Base-by-base conservation (phyloP, 805 yeast genomes). In the Torulaspora microellipsoides region DNA sequence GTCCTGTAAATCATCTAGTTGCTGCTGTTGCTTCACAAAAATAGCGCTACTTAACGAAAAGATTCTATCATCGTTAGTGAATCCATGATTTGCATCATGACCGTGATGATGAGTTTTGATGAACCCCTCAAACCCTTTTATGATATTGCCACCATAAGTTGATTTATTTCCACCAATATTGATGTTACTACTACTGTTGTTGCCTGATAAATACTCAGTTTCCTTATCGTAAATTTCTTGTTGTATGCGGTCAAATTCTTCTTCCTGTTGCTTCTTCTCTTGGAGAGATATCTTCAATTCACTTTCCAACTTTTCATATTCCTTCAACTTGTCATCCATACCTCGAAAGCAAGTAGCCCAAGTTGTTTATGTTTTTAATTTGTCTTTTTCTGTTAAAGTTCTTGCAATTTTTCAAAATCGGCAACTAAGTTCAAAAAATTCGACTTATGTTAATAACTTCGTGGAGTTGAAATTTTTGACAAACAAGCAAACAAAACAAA, bases 121-220 rank as follows among this genome's bases (percentile, higher is more conserved):
- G 57, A 85, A 84, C 54, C 79, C 83, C 38, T 90, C 96, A 56
- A 89, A 90, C 1, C 98, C 98, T 50, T 84, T 83, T n/a, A 88
- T 84, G 23, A 91, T 83, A 62, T 87, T 90, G 0, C 96, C 67
- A 11, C 52, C 46, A 23, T 51, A 49, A 11, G 51, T 44, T n/a
- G 50, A 45, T 33, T 48, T 48, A 23, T 49, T 51, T 13, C 46
- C 46, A 7, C 42, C 48, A 8, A 40, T 34, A 10, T 42, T 36
- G 4, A 42, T 38, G 34, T 33, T 40, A 17, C 35, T 31, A 7
- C 23, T 90, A 25, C 72, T 64, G 25, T 68, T 64, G 45, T 87
- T 78, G 40, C 84, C 89, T 25, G 83, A 77, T 36, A 90, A 76
- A 59, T 90, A 90, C 11, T 78, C 76, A 8, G 83, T 80, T 59